Evolutionary conservation across 2,329 filamentous ascomycete species (phyloP), one percentile per base, ranked within the genome.

Genomic region (Penicillium thymicola): DNA sequence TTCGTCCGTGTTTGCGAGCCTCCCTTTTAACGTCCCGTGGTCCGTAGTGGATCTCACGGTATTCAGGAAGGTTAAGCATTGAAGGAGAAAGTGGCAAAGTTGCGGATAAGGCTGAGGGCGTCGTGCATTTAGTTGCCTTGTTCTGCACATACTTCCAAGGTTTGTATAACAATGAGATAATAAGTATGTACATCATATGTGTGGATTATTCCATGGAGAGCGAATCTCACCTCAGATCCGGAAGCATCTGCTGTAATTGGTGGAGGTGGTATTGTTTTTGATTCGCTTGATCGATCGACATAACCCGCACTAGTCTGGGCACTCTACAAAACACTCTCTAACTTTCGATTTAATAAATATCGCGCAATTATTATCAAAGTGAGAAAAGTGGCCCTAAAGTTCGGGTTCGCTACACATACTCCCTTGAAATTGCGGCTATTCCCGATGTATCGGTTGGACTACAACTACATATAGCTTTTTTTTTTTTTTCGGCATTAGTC

Each of bases 221-320:
- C n/a, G 28, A 55, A 55, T 55, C 54, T 52, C 43, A 55, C 54
- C 47, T 55, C 54, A 52, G 48, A 52, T 41, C 28, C 21, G 13
- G 47, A 16, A 13, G 8, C 2, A 21, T 25, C 8, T 38, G 30
- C 8, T 16, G 6, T 57, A 21, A 57, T 54, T 48, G 44, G 50
- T 21, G 23, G 37, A 54, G 18, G 1, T 21, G 8, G 5, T 11
- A 23, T 21, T 34, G 14, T 46, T 14, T 34, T 30, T 46, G 43
- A 46, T 46, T 46, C 27, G 27, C 28, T 45, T 28, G 10, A 9
- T 41, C 23, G 23, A 5, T 25, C 1, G 14, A 32, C n/a, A 45
- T 21, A 30, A 30, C 42, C 41, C 41, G 25, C 41, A 28, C 42
- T 13, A 18, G 43, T 45, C 43, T 45, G 1, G 42, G 42, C 27